Evolutionary conservation across 306 rosid genomes (phyloP).

Genomic region (Quercus variabilis): DNA sequence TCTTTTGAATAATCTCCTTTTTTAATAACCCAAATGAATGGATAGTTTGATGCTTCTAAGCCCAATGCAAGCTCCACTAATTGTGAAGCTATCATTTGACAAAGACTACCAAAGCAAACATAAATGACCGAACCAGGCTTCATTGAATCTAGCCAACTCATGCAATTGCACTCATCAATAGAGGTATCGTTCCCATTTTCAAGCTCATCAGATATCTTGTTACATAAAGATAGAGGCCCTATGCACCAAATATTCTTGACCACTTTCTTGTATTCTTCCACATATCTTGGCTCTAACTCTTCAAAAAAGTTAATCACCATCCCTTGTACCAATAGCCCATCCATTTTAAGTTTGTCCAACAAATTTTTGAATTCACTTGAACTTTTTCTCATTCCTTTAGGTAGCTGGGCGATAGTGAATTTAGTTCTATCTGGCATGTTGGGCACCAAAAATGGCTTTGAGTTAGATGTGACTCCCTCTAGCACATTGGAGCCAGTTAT

Average conservation of each 20-base stretch:
- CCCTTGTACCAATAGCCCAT: slow-evolving; percentile 44
- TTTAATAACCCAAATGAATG: slow-evolving; percentile 53
- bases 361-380: slow-evolving; percentile 4
- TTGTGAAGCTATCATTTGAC: slow-evolving; percentile 32
- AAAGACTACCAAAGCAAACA: slow-evolving; percentile 51
- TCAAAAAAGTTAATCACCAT: slow-evolving; percentile 48
- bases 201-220: slow-evolving; percentile 31
- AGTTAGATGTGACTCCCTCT: slow-evolving; percentile 27
- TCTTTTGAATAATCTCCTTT: slow-evolving; percentile 34
- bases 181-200: slow-evolving; percentile 32
- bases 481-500: slow-evolving; percentile 29
- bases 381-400: background rate
- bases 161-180: slow-evolving; percentile 25
- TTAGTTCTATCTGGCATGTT: slow-evolving; percentile 37
- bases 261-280: slow-evolving; percentile 25
- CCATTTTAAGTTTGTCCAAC: slow-evolving; percentile 23
- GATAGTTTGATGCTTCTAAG: slow-evolving; percentile 42
- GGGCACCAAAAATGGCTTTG: slow-evolving; percentile 40
- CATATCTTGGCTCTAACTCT: slow-evolving; percentile 49
- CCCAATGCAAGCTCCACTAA: slow-evolving; percentile 50
- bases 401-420: slow-evolving; percentile 36
- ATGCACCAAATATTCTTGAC: slow-evolving; percentile 33
- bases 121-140: slow-evolving; percentile 34
- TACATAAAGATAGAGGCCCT: slow-evolving; percentile 45
- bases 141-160: slow-evolving; percentile 49